A percentile compares a stretch with the other conserved stretches of the same genome.
These are phyloP conservation scores for Fusarium sulawesiense DNA, from an alignment of 2,329 filamentous ascomycete species.

Conservation along the genomic window DNA sequence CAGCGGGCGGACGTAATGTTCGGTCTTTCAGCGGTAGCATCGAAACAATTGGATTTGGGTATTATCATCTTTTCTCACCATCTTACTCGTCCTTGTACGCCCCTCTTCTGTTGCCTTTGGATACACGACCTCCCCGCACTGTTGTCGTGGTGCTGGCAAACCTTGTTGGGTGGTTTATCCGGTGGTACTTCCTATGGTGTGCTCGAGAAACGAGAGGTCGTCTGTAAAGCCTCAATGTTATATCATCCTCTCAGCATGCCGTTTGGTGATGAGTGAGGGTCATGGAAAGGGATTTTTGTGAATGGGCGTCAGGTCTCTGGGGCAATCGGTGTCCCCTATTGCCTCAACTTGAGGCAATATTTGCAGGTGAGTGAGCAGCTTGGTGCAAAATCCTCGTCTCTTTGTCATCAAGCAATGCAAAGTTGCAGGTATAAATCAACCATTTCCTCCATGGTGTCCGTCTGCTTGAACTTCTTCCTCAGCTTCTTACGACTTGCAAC, in stretches of 20 bases:
- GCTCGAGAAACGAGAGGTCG: neutral
- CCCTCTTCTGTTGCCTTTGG: neutral
- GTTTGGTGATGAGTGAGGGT: constrained; percentile 5
- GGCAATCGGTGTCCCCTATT: constrained; percentile 14
- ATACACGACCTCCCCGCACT: neutral
- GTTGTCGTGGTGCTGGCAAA: constrained; percentile 1
- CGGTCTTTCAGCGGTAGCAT: constrained; percentile 48
- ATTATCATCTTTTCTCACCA: constrained; percentile 40
- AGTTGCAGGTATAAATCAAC: constrained; percentile 31
- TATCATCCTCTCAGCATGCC: neutral
- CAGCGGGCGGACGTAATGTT: constrained; percentile 45
- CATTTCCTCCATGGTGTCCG: neutral
- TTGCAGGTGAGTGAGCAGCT: constrained; percentile 11
- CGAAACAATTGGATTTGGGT: constrained; percentile 49
- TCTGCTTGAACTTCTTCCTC: constrained; percentile 1
- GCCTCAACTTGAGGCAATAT: neutral
- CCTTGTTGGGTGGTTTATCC: constrained; percentile 1
- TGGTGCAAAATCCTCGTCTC: neutral
- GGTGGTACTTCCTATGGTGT: neutral
- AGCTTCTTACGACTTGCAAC: constrained; percentile 15
- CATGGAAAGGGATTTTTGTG: neutral
- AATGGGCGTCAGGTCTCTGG: neutral
- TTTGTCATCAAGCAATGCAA: neutral
- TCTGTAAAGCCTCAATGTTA: constrained; percentile 19
- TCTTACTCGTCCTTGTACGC: neutral